phyloP scores from a whole-genome alignment of 805 yeast species.

The Candida orba region DNA sequence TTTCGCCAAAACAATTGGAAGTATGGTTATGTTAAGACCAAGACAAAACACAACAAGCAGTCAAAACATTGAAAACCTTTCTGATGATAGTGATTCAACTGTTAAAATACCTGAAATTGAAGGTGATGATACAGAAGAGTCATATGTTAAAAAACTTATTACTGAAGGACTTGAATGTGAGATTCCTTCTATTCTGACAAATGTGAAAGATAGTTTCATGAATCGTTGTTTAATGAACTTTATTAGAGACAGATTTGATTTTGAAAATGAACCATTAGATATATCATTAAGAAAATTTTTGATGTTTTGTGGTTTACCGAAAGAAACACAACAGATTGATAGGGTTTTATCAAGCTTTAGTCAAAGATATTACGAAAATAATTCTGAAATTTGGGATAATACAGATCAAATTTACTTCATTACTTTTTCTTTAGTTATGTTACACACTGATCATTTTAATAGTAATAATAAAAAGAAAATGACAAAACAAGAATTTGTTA shows the following conservation, averaged over 20 bases:
- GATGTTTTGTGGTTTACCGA: slow-evolving; percentile 53
- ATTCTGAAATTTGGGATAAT: slow-evolving; percentile 24
- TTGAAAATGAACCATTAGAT: slow-evolving; percentile 53
- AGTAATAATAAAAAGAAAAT: slow-evolving; percentile 60
- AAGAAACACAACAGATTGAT: slow-evolving; percentile 73
- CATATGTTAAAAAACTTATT: slow-evolving; percentile 22
- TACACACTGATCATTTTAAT: slow-evolving; percentile 72
- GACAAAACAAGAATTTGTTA: slow-evolving; percentile 55
- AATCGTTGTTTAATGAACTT: slow-evolving; percentile 23
- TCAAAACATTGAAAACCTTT: slow-evolving; percentile 5
- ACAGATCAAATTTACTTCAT: slow-evolving; percentile 54
- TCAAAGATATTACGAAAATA: slow-evolving; percentile 34
- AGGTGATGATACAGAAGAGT: slow-evolving; percentile 22
- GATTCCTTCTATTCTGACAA: slow-evolving; percentile 25
- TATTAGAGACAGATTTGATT: slow-evolving; percentile 36
- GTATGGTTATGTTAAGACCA: slow-evolving; percentile 25
- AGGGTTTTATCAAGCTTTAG: slow-evolving; percentile 55
- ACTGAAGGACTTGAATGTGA: slow-evolving; percentile 26
- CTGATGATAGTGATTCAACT: slow-evolving; percentile 13
- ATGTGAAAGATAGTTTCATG: slow-evolving; percentile 22
- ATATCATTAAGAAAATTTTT: slow-evolving; percentile 55
- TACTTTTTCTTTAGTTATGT: slow-evolving; percentile 57
- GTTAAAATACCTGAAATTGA: slow-evolving; percentile 21
- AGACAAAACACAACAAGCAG: slow-evolving; percentile 10
- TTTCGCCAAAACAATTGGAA: slow-evolving; percentile 31